Evolutionary conservation across 2,329 filamentous ascomycete genomes (phyloP).

Genomic region (Penicillium occitanis): DNA sequence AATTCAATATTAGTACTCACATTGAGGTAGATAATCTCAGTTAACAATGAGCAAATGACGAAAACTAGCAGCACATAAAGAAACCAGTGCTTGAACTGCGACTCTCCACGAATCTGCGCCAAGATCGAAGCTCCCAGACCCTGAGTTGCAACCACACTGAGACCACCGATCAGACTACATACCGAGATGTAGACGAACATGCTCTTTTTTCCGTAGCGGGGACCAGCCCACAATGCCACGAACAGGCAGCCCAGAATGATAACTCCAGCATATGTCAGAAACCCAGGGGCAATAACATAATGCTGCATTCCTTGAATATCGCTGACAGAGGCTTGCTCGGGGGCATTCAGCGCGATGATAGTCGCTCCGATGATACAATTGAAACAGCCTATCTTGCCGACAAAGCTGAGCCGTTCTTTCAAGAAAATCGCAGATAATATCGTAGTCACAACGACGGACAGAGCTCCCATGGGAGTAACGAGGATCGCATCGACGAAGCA

Average conservation of each 20-base stretch:
- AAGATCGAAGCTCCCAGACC: conserved; percentile 89
- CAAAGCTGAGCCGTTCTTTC: conserved; percentile 91
- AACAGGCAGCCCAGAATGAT: conserved; percentile 71
- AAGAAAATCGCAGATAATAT: conserved; percentile 91
- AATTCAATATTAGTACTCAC: conserved; percentile 56
- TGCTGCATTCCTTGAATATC: conserved; percentile 90
- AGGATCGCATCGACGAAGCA: conserved; percentile 95
- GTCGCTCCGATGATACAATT: conserved; percentile 91
- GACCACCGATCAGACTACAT: conserved; percentile 88
- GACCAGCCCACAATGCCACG: conserved; percentile 76
- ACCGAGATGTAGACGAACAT: conserved; percentile 98
- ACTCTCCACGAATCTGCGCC: conserved; percentile 74
- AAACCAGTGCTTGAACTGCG: conserved; percentile 98
- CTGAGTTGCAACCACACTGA: conserved; percentile 94
- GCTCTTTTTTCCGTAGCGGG: conserved; percentile 89
- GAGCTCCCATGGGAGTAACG: conserved; percentile 85
- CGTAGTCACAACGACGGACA: conserved; percentile 90
- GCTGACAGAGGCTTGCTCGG: conserved; percentile 76
- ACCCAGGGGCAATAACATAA: conserved; percentile 82
- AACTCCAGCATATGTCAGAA: conserved; percentile 79
- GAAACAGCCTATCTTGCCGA: conserved; percentile 95
- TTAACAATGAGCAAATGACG: conserved; percentile 81
- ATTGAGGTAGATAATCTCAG: conserved; percentile 93
- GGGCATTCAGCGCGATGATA: conserved; percentile 92
- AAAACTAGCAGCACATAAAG: conserved; percentile 89